Conservation (phyloP, 257 asterid species). For the Solanum infundibuliforme region DNA sequence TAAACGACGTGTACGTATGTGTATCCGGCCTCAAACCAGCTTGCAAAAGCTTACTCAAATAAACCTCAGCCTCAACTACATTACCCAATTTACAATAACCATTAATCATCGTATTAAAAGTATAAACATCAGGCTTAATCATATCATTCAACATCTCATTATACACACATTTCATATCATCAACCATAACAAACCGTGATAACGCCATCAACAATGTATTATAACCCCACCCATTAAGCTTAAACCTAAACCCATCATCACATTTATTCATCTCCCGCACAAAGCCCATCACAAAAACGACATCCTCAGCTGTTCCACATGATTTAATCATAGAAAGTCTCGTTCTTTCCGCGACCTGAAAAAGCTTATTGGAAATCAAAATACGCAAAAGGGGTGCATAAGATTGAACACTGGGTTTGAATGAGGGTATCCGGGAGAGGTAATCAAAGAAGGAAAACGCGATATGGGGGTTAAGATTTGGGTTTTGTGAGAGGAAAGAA, state of each 20-base stretch:
- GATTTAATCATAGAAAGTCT: constrained; percentile 46
- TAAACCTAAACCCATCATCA: constrained; percentile 24
- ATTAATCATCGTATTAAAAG: constrained; percentile 64
- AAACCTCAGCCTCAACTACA: constrained; percentile 44
- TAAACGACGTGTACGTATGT: constrained; percentile 63
- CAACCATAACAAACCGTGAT: constrained; percentile 42
- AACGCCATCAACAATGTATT: constrained; percentile 49
- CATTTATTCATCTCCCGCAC: constrained; percentile 36
- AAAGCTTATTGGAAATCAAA: constrained; percentile 29
- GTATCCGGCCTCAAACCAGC: constrained; percentile 61
- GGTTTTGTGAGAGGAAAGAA: constrained; percentile 35
- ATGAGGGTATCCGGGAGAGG: constrained; percentile 35
- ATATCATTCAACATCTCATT: constrained; percentile 48
- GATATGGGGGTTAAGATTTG: constrained; percentile 47
- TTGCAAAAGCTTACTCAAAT: constrained; percentile 43
- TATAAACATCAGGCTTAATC: constrained; percentile 56
- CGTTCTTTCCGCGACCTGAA: constrained; percentile 32
- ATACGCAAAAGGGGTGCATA: constrained; percentile 40
- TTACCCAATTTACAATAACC: constrained; percentile 61
- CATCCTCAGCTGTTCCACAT: constrained; percentile 37
- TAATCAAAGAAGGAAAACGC: constrained; percentile 38
- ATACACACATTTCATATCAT: constrained; percentile 51
- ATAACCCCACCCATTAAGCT: constrained; percentile 38
- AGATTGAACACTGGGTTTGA: constrained; percentile 36
- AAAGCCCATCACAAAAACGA: constrained; percentile 17